These are phyloP conservation scores for Suhomyces sp. DNA, from an alignment of 805 yeast species.

Conservation along the genomic window DNA sequence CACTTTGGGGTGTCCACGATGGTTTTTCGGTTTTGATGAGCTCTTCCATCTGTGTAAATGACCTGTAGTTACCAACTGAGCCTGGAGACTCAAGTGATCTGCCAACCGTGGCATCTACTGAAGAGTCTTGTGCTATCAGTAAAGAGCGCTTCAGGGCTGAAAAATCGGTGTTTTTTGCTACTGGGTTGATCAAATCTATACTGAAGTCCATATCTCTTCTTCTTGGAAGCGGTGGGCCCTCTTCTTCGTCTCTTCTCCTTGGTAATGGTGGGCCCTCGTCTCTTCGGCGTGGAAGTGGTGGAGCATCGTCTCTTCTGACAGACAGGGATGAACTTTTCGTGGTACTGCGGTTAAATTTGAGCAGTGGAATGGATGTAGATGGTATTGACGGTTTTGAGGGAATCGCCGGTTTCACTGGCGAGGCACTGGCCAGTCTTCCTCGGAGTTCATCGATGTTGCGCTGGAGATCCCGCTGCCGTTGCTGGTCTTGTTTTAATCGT, in stretches of 20 bases:
- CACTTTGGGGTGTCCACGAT: background rate
- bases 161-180: constrained; percentile 6
- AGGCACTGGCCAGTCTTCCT: constrained; percentile 20
- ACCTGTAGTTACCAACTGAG: constrained; percentile 7
- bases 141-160: background rate
- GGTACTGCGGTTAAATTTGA: constrained; percentile 16
- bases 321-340: background rate
- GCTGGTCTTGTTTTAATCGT: constrained; percentile 31
- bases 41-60: constrained; percentile 13
- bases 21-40: background rate
- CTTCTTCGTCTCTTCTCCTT: constrained; percentile 7
- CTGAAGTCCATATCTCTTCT: constrained; percentile 10
- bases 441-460: constrained; percentile 30
- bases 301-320: constrained; percentile 9
- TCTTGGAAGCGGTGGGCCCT: constrained; percentile 15
- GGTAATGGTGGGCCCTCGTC: constrained; percentile 3
- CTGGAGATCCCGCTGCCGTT: constrained; percentile 32
- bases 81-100: background rate
- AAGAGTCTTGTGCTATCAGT: too few relatives aligned
- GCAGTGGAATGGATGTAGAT: constrained; percentile 9
- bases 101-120: too few relatives aligned
- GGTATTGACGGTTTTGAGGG: background rate
- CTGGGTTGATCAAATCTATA: constrained; percentile 17
- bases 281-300: constrained; percentile 13
- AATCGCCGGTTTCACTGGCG: constrained; percentile 16